Evolutionary conservation across 2,329 filamentous ascomycete genomes (phyloP).

Genomic region (Hypomyces perniciosus): DNA sequence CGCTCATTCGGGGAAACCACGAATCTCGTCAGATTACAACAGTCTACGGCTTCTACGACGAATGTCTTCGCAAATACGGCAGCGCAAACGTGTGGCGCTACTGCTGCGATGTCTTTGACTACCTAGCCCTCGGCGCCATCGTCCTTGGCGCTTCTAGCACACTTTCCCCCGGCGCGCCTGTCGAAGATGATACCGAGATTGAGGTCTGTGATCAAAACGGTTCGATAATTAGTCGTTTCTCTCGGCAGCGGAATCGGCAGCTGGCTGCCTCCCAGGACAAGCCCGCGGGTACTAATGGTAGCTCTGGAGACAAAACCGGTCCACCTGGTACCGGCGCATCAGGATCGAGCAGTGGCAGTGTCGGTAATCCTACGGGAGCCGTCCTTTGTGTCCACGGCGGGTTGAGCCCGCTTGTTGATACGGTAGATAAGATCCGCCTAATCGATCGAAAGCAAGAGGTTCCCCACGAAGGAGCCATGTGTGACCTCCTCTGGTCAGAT

Average conservation of each 20-base stretch:
- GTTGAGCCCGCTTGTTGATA: constrained; percentile 83
- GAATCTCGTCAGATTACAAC: constrained; percentile 96
- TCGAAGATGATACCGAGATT: constrained; percentile 76
- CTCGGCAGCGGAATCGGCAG: constrained; percentile 38
- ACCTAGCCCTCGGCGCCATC: constrained; percentile 83
- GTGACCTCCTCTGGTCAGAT: constrained; percentile 95
- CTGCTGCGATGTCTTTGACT: constrained; percentile 97
- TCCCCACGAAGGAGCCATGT: constrained; percentile 98
- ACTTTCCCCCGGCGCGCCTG: constrained; percentile 45
- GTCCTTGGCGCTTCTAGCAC: constrained; percentile 78
- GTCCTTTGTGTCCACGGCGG: constrained; percentile 95
- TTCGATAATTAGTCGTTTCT: constrained; percentile 68
- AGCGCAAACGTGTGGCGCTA: constrained; percentile 96
- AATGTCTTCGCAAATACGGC: constrained; percentile 92
- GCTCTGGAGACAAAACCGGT: constrained; percentile 44
- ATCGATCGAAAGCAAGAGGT: constrained; percentile 97
- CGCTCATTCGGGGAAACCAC: constrained; percentile 89
- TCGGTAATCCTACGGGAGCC: constrained; percentile 67
- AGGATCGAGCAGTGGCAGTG: constrained; percentile 56
- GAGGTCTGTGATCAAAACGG: constrained; percentile 86
- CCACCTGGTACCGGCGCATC: constrained; percentile 76
- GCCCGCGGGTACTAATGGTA: constrained; percentile 22
- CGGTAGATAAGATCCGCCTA: constrained; percentile 89
- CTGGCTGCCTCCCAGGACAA: constrained; percentile 13
- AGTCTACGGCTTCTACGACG: constrained; percentile 97